Evolutionary conservation across 2,329 filamentous ascomycete genomes (phyloP).

Genomic region (Aspergillus brasiliensis): DNA sequence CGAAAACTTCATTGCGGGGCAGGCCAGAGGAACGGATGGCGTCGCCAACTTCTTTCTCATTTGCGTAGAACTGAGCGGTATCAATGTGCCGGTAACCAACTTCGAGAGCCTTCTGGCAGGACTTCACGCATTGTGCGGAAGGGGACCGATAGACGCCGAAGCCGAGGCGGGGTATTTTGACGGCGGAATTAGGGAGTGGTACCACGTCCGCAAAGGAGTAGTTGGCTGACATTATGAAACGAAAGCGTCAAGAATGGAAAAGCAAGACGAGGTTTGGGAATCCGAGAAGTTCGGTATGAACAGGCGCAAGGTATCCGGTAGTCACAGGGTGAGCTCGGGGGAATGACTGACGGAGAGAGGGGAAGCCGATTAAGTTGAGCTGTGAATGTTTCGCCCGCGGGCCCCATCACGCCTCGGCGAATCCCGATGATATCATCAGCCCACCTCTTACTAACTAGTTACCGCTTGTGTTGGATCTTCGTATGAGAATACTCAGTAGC

Average conservation of each 20-base stretch:
- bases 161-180: conserved; percentile 66
- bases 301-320: neutral
- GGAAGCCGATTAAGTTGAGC: neutral
- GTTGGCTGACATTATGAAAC: conserved; percentile 33
- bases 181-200: conserved; percentile 52
- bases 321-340: neutral
- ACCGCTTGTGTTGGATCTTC: neutral
- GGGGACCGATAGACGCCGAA: conserved; percentile 71
- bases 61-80: conserved; percentile 68
- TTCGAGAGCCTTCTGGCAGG: conserved; percentile 59
- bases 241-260: neutral
- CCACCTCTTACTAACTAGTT: too few relatives aligned
- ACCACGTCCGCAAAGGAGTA: conserved; percentile 53
- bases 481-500: too few relatives aligned
- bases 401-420: neutral
- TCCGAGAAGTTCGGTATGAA: neutral
- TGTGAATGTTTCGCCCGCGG: neutral
- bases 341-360: neutral
- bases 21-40: conserved; percentile 62
- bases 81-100: conserved; percentile 58
- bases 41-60: conserved; percentile 67
- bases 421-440: conserved; percentile 2
- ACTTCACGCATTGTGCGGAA: conserved; percentile 56
- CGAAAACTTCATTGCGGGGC: conserved; percentile 58
- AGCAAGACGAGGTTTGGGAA: neutral